phyloP scores from a whole-genome alignment of 2,329 filamentous ascomycete genomes.

The Bipolaris victoriae region DNA sequence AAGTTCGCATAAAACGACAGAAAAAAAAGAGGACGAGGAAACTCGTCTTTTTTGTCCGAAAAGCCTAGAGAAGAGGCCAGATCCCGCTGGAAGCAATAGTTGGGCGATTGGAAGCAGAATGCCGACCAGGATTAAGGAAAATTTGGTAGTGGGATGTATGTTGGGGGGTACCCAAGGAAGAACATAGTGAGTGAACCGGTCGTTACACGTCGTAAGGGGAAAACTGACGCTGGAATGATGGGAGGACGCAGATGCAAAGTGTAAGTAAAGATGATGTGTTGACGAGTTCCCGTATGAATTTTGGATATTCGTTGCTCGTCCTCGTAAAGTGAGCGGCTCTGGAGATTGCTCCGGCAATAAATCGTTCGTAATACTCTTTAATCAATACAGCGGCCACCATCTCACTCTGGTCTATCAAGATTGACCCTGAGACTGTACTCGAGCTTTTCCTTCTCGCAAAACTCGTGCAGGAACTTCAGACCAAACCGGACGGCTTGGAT shows the following conservation, averaged over 20 bases:
- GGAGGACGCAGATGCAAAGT: neutral
- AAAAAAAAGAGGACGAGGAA: neutral
- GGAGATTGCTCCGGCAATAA: neutral
- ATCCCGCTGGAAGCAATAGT: neutral
- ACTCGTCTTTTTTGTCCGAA: too few species aligned
- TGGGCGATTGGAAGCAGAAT: neutral
- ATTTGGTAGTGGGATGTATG: neutral
- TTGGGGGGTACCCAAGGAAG: neutral
- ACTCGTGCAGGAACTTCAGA: conserved; percentile 51
- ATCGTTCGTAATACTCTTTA: neutral
- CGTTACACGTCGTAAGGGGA: neutral
- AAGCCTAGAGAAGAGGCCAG: neutral
- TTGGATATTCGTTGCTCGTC: neutral
- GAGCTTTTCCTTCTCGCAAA: conserved; percentile 46
- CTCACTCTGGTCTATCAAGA: conserved; percentile 31
- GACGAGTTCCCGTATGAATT: neutral
- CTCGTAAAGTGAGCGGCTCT: neutral
- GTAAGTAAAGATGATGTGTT: neutral
- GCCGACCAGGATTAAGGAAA: neutral
- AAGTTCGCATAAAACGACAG: neutral
- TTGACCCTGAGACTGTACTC: conserved; percentile 36
- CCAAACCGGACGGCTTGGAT: conserved; percentile 55
- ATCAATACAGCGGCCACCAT: neutral
- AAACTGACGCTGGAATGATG: neutral
- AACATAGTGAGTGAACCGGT: neutral